Evolutionary conservation across 192 early-diverging fungal species (phyloP), one percentile per base, ranked within the genome.

Genomic region (Coemansia sp.): DNA sequence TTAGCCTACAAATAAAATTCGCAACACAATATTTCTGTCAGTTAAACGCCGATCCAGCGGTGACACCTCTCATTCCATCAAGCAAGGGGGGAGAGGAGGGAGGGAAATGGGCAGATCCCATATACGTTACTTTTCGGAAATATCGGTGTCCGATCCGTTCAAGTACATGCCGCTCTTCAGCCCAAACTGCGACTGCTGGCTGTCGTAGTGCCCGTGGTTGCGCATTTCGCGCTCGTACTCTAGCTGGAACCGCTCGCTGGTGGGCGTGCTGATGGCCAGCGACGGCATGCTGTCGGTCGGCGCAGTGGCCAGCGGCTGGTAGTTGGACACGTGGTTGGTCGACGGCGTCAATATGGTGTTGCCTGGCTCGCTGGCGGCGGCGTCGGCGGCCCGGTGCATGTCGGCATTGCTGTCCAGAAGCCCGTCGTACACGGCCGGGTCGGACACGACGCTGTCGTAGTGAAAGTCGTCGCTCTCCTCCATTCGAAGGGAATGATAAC

Each of bases 371-470:
- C 31, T 42, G 15, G 15, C 10, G 19, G 12, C 19, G 15, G n/a
- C 40, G 9, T 17, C 17, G 5, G 21, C 9, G 30, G 22, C 20
- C 19, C 7, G 5, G 29, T 9, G 12, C 46, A 27, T 48, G 17
- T 21, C 25, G 8, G 52, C 20, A 27, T 30, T 35, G 41, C 32
- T 53, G 46, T 55, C 45, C 4, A 74, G 39, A 9, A 74, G 22
- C 2, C 50, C 55, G 3, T 54, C 39, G 14, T 55, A 53, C 9
- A 21, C 50, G 15, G 45, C 64, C 20, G 64, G 51, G 55, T 66
- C 59, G 1, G 70, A 74, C n/a, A 58, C 70, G 28, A 62, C 55
- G 51, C 70, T 74, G 32, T 67, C 60, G 30, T 67, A 67, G 20
- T 67, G 29, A 20, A 74, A 64, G 36, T 67, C 64, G 60, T 58